phyloP scores from a whole-genome alignment of 768 basidiomycete species.

The Rhodotorula sphaerocarpa region DNA sequence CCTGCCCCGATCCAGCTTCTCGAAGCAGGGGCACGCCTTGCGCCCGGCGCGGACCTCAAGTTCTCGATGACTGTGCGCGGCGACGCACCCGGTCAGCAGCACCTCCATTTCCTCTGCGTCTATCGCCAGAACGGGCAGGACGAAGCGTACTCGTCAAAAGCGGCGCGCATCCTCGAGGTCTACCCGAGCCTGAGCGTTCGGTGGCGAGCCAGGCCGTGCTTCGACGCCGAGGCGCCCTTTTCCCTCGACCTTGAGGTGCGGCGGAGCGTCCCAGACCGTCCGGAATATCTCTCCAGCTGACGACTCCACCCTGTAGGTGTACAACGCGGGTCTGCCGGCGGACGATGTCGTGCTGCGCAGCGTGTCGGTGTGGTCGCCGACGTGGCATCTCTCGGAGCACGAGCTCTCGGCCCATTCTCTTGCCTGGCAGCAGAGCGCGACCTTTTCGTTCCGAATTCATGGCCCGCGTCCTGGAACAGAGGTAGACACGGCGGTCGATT shows the following conservation, averaged over 20 bases:
- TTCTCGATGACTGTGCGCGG: constrained; percentile 56
- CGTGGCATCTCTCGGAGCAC: constrained; percentile 60
- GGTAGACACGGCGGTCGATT: not conserved
- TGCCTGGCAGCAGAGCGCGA: constrained; percentile 51
- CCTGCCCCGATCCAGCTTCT: constrained; percentile 50
- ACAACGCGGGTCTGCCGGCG: constrained; percentile 24
- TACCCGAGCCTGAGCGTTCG: constrained; percentile 54
- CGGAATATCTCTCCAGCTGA: too few species aligned
- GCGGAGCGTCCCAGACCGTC: not conserved
- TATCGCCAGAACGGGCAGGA: constrained; percentile 45
- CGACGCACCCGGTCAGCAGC: constrained; percentile 48
- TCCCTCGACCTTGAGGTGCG: constrained; percentile 24
- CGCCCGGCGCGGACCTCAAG: constrained; percentile 51
- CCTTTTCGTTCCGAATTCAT: constrained; percentile 48
- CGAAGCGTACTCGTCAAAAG: constrained; percentile 55
- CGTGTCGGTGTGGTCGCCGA: constrained; percentile 59
- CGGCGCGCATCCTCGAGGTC: constrained; percentile 56
- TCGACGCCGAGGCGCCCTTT: not conserved
- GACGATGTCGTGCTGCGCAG: constrained; percentile 51
- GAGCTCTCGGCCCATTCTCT: constrained; percentile 42
- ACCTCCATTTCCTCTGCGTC: constrained; percentile 58
- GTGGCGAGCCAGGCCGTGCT: constrained; percentile 51
- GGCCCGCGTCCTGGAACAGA: constrained; percentile 41
- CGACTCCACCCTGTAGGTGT: too few species aligned
- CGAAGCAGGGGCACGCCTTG: constrained; percentile 39